Conservation (phyloP, 306 rosid genomes). For the Abrus pulchellus region DNA sequence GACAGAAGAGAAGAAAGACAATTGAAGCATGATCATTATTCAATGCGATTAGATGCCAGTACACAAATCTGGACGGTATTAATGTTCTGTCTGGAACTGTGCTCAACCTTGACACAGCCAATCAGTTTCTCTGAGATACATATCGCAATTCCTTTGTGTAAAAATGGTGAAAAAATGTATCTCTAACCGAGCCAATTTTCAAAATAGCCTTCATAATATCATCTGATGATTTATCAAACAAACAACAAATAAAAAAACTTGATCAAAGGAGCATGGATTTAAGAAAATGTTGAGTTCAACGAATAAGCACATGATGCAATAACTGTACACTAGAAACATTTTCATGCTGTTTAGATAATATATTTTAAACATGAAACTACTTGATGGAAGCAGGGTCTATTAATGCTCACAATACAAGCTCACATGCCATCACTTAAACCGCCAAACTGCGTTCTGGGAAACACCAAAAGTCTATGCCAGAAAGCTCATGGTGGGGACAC, state of each 20-base stretch:
- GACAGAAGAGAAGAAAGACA: slow-evolving; percentile 30
- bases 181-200: slow-evolving; percentile 7
- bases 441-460: slow-evolving; percentile 59
- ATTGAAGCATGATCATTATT: slow-evolving; percentile 16
- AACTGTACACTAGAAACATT: slow-evolving; percentile 14
- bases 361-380: slow-evolving; percentile 22
- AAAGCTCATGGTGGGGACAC: slow-evolving; percentile 58
- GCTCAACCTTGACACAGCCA: background rate
- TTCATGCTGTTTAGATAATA: background rate
- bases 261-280: slow-evolving; percentile 4
- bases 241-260: slow-evolving; percentile 2
- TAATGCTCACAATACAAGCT: slow-evolving; percentile 79
- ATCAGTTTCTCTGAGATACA: slow-evolving; percentile 12
- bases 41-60: slow-evolving; percentile 20
- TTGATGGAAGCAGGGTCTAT: slow-evolving; percentile 67
- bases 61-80: slow-evolving; percentile 11
- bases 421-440: slow-evolving; percentile 70
- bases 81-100: background rate
- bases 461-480: slow-evolving; percentile 55
- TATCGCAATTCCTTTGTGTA: background rate
- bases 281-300: slow-evolving; percentile 21
- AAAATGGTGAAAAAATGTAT: background rate
- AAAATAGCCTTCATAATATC: slow-evolving; percentile 1
- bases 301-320: background rate
- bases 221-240: slow-evolving; percentile 11